Base-by-base conservation (phyloP, 2,329 filamentous ascomycete species). In the Cordyceps farinosa region DNA sequence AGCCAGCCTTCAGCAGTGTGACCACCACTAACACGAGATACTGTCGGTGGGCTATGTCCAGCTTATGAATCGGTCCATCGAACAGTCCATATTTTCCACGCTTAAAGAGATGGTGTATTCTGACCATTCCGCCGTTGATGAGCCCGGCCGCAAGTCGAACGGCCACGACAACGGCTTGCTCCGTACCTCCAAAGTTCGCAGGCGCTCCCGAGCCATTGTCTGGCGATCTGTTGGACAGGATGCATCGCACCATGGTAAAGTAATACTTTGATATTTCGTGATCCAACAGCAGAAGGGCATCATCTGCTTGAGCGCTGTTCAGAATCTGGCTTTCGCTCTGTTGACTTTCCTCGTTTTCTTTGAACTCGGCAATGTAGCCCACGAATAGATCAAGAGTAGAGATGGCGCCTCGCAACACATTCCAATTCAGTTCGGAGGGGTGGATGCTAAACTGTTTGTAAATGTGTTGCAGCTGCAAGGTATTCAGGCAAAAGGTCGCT, bases 11-110 rank as follows among this genome's bases (percentile, higher is more conserved):
- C 27, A 86, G 71, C 9, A 88, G 71, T 0, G 76, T 78, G 2
- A 78, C 74, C 30, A 86, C 70, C 67, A 87, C 87, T 8, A 87
- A 74, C 1, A 80, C 73, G 17, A 84, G 67, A 60, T 79, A 80
- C 62, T 69, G 76, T n/a, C 82, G 77, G 56, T 80, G 77, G 3
- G 74, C 66, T 2, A 78, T 72, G 17, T 69, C 69, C 17, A 83
- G 70, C 11, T 75, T 74, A 11, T 75, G 76, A 0, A 78, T 77
- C 9, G 72, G 51, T 4, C 74, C 74, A 15, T 78, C 75, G 61
- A 86, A 87, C 2, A 87, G 69, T 42, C 78, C 76, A 65, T 84
- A 83, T 60, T 79, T 80, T 42, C 80, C 77, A 17, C 70, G 61
- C 38, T 75, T 75, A 70, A 86, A 83, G 65, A 82, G 78, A 22